Percentiles rank a stretch among this genome's conserved stretches.
Evolutionary conservation across 164 flowering plant genomes (phyloP).

Genomic region (Cinnamomum chago): DNA sequence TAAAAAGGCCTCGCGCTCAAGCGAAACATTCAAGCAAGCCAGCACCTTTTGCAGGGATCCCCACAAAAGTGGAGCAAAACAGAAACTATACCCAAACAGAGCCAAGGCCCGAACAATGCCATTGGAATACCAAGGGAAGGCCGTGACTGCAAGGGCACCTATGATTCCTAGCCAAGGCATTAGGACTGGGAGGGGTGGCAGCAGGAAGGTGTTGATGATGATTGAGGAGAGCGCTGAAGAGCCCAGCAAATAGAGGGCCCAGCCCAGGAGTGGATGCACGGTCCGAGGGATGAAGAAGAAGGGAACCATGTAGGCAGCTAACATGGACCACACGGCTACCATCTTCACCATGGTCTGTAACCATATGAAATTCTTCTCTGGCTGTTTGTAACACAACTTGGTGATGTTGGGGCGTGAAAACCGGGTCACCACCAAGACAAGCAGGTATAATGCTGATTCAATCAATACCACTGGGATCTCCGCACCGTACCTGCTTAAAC

Average conservation of each 20-base stretch:
- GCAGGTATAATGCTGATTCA: constrained; percentile 51
- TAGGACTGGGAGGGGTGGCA: constrained; percentile 63
- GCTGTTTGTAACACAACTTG: constrained; percentile 64
- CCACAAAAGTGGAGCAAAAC: constrained; percentile 67
- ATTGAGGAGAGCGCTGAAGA: constrained; percentile 50
- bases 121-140: constrained; percentile 69
- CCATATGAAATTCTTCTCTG: constrained; percentile 49
- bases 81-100: constrained; percentile 72
- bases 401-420: constrained; percentile 65
- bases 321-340: constrained; percentile 57
- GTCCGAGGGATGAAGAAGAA: constrained; percentile 75
- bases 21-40: constrained; percentile 49
- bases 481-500: constrained; percentile 50
- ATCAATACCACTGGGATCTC: constrained; percentile 60
- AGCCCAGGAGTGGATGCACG: constrained; percentile 74
- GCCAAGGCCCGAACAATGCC: constrained; percentile 72
- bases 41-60: constrained; percentile 42
- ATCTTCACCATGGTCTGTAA: constrained; percentile 50
- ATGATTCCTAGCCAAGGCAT: constrained; percentile 56
- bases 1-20: constrained; percentile 65
- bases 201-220: constrained; percentile 47
- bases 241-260: constrained; percentile 79
- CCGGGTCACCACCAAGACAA: constrained; percentile 51
- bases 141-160: constrained; percentile 78
- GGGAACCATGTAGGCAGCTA: constrained; percentile 68